phyloP scores from a whole-genome alignment of 257 asterid species.

The Nicotiana undulata region DNA sequence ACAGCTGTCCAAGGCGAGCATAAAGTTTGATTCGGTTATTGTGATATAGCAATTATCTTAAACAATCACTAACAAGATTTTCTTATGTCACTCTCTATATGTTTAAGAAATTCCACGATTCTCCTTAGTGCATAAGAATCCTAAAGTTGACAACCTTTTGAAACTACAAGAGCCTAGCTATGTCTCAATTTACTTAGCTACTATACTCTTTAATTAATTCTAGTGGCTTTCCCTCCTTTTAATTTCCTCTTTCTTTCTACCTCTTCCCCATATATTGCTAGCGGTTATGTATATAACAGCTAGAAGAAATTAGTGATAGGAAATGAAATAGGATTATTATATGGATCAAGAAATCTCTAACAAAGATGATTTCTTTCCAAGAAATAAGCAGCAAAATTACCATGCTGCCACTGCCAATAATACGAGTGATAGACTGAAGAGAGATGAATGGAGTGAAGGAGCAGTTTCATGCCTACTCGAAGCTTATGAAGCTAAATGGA shows the following conservation, averaged over 20 bases:
- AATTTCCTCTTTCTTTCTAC: slow-evolving; percentile 6
- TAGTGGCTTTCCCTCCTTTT: slow-evolving; percentile 36
- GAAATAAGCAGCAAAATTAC: not conserved
- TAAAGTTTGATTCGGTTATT: not conserved
- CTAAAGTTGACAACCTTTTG: slow-evolving; percentile 6
- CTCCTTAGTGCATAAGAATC: slow-evolving; percentile 5
- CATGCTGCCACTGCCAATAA: not conserved
- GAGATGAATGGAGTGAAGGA: slow-evolving; percentile 95
- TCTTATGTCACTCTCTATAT: not conserved
- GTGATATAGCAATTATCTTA: not conserved
- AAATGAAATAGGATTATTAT: not conserved
- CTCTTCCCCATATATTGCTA: slow-evolving; percentile 22
- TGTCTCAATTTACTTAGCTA: not conserved
- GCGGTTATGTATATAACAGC: slow-evolving; percentile 24
- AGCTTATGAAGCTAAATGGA: slow-evolving; percentile 77
- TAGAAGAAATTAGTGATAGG: not conserved
- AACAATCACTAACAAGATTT: not conserved
- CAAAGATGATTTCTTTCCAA: not conserved
- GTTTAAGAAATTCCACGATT: not conserved
- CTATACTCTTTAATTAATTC: slow-evolving; percentile 17
- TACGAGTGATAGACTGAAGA: slow-evolving; percentile 43
- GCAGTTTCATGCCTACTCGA: slow-evolving; percentile 69
- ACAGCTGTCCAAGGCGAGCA: not conserved
- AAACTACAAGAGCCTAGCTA: not conserved
- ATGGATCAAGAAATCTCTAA: not conserved